Evolutionary conservation across 163 green algal genomes (phyloP), one percentile per base, ranked within the genome.

Genomic region (Chlorella variabilis): DNA sequence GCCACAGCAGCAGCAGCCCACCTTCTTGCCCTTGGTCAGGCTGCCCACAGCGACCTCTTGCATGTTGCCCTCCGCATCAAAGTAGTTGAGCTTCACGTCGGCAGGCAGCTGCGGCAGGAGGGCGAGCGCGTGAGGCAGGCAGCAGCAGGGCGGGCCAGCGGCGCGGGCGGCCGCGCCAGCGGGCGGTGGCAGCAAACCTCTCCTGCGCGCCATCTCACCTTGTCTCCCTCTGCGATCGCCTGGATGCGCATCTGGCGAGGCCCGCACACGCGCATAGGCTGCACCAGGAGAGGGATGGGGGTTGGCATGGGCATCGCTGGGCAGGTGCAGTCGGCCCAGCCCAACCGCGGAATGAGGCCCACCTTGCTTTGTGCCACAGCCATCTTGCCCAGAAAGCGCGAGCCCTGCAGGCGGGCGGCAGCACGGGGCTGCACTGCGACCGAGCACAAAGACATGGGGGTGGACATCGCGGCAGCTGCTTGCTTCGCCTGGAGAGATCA

Each of bases 61-160:
- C 93, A 99, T 96, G 76, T 97, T 96, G 77, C 92, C 93, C 70
- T 98, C 95, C 9, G 78, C 79, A 78, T 98, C 92, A 80, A 98
- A 98, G 86, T 96, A 98, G 69, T 82, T 90, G 4, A 98, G 82
- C 71, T 90, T 93, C 62, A 86, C 78, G 18, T 96, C 90, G 13
- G 78, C 80, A 41, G 94, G 94, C 29, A 98, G 67, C 88, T 92
- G 83, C 71, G 48, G 31, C 31, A 75, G 36, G 27, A 42, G 27
- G 62, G 65, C 9, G 5, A 20, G 4, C 3, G 63, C 23, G 15
- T 27, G 33, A 68, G 9, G 63, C 27, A 21, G 29, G 23, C 29
- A 49, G 11, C 27, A 8, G 25, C 23, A 65, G 38, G 17, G 34
- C 13, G 36, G 66, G 49, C 31, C 34, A 23, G 20, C 5, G 23